Evolutionary conservation across 495 filamentous ascomycete genomes (phyloP).

Genomic region (Aspergillus hancockii): DNA sequence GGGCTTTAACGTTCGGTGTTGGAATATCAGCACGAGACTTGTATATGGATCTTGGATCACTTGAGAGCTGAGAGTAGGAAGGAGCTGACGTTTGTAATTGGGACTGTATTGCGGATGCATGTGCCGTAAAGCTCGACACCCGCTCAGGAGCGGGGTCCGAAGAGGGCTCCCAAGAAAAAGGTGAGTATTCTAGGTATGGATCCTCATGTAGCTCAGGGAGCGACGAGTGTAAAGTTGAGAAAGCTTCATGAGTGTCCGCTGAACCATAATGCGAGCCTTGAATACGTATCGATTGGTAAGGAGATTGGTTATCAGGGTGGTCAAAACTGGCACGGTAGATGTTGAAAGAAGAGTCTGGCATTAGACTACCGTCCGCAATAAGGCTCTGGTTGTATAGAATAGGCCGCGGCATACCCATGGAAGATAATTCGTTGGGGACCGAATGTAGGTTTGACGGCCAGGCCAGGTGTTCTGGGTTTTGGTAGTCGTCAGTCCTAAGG

Average conservation of each 20-base stretch:
- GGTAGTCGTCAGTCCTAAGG: slow-evolving; percentile 3
- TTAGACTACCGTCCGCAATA: background rate
- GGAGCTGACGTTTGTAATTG: background rate
- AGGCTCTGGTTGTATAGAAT: background rate
- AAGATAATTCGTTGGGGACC: slow-evolving; percentile 1
- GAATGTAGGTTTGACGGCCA: slow-evolving; percentile 5
- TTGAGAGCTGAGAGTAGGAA: background rate
- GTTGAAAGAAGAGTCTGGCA: slow-evolving; percentile 15
- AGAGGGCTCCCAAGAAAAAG: background rate
- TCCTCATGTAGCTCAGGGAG: background rate
- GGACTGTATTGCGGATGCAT: background rate
- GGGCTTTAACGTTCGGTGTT: background rate
- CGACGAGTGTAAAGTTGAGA: slow-evolving; percentile 11
- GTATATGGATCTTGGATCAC: background rate
- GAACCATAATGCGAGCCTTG: slow-evolving; percentile 8
- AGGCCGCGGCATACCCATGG: background rate
- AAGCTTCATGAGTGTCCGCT: slow-evolving; percentile 13
- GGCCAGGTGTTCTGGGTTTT: background rate
- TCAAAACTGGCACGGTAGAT: slow-evolving; percentile 24
- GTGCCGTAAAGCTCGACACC: background rate
- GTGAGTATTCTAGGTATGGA: background rate
- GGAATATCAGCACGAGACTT: background rate
- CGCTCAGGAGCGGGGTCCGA: background rate
- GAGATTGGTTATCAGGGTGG: slow-evolving; percentile 20
- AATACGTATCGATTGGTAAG: slow-evolving; percentile 19